Percentiles rank a stretch among this genome's conserved stretches.
These are phyloP conservation scores for Aureobasidium sp. DNA, from an alignment of 2,329 filamentous ascomycete species.

Conservation along the genomic window DNA sequence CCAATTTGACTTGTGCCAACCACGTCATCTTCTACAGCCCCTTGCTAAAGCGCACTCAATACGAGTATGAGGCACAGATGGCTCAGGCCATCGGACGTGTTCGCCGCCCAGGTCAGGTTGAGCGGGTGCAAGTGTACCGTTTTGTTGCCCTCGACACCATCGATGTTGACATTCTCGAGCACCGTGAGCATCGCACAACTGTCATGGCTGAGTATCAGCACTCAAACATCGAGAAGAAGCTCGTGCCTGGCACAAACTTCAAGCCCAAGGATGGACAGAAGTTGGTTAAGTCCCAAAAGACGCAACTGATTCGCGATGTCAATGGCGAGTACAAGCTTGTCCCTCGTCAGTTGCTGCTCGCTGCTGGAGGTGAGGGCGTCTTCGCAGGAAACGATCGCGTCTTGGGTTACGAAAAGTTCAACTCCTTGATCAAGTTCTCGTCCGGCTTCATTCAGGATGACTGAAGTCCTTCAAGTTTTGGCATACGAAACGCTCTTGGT, in stretches of 20 bases:
- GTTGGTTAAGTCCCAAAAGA: conserved; percentile 26
- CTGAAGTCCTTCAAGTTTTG: background rate
- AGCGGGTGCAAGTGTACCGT: conserved; percentile 53
- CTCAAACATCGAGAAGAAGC: background rate
- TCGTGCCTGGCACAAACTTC: background rate
- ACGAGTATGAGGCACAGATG: conserved; percentile 51
- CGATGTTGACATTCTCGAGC: conserved; percentile 40
- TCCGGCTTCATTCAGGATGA: conserved; percentile 22
- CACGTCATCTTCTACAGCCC: conserved; percentile 57
- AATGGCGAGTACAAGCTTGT: conserved; percentile 24
- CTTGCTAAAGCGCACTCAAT: conserved; percentile 40
- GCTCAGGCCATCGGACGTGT: conserved; percentile 55
- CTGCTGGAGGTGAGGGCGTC: conserved; percentile 13
- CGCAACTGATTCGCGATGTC: conserved; percentile 21
- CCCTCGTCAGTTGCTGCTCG: conserved; percentile 24
- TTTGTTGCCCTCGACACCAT: conserved; percentile 72
- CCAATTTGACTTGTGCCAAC: conserved; percentile 54
- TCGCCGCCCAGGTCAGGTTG: conserved; percentile 49
- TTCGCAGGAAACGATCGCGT: conserved; percentile 20
- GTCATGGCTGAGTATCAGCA: conserved; percentile 18
- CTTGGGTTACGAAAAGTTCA: conserved; percentile 25
- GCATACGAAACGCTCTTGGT: background rate
- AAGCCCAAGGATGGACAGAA: background rate
- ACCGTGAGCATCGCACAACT: conserved; percentile 29
- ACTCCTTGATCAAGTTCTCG: conserved; percentile 26